Evolutionary conservation across 352 stramenopile species (phyloP), one percentile per base, ranked within the genome.

Genomic region (Phytophthora nicotianae): DNA sequence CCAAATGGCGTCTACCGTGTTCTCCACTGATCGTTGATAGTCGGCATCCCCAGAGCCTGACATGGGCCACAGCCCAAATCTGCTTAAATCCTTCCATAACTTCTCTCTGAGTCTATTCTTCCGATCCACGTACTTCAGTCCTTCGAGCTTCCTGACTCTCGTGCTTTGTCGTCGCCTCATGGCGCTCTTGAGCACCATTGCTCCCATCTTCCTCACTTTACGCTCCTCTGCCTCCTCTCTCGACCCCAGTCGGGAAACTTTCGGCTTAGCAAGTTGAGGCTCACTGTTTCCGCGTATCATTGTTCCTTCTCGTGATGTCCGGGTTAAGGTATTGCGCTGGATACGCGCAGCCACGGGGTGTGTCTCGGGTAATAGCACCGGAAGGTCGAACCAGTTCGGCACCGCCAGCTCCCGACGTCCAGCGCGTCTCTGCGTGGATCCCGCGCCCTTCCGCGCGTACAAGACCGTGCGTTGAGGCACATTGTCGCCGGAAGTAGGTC

Each of bases 301-400:
- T 16, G 9, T 3, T 14, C 24, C 21, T 5, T 56, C 16, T 16
- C 24, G 13, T 17, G 13, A n/a, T 1, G 27, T 14, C 41, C 17
- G 19, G 11, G 9, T 70, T 13, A 27, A 16, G 5, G 70, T n/a
- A n/a, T 64, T 68, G 40, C 71, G 71, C 52, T 87, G 81, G 23
- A 89, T 74, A 21, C 68, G 70, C 1, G 63, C 72, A 2, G 68
- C 66, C 1, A 81, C 68, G 3, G 67, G 45, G 49, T 89, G 41
- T 1, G 59, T 42, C 52, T 86, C 76, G 0, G 81, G 75, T 21
- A 89, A 50, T 29, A 89, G 50, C 58, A 91, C 55, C 2, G 83
- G 79, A 24, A 91, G 68, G 37, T 91, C 80, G 64, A 88, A 89
- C 80, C 79, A 90, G 38, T 64, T 77, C 13, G 83, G 81, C 21